These are phyloP conservation scores for Blastobotrys apis DNA, from an alignment of 1,139 yeast species.

Conservation along the genomic window DNA sequence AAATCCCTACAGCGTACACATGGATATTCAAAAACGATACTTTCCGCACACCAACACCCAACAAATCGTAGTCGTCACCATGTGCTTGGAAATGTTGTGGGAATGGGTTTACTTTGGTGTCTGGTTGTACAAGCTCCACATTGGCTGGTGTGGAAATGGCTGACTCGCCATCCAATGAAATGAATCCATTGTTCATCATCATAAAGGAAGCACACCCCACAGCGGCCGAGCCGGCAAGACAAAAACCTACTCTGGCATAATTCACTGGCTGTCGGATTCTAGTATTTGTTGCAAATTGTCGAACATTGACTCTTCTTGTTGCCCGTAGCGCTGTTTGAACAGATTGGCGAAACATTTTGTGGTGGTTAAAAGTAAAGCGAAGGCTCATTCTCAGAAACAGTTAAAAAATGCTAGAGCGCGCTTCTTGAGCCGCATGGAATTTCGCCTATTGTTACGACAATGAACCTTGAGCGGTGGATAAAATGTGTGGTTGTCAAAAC, in stretches of 20 bases:
- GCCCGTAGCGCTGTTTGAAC: neutral
- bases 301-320: neutral
- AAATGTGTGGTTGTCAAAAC: no score
- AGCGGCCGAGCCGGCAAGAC: conserved; percentile 3
- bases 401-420: no score
- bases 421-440: no score
- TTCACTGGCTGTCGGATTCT: neutral
- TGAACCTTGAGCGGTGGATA: no score
- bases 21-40: conserved; percentile 81
- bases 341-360: conserved; percentile 2
- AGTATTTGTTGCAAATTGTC: neutral
- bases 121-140: conserved; percentile 29
- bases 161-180: conserved; percentile 3
- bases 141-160: conserved; percentile 6
- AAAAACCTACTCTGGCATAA: neutral
- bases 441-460: no score
- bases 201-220: conserved; percentile 2
- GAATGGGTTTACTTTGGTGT: conserved; percentile 35
- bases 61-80: conserved; percentile 42
- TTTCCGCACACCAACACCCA: conserved; percentile 77
- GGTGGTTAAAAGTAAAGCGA: neutral
- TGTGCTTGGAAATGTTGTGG: conserved; percentile 25
- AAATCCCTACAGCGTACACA: conserved; percentile 83
- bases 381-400: neutral
- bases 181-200: neutral